phyloP scores from a whole-genome alignment of 2,329 filamentous ascomycete species.

The Bipolaris bicolor region DNA sequence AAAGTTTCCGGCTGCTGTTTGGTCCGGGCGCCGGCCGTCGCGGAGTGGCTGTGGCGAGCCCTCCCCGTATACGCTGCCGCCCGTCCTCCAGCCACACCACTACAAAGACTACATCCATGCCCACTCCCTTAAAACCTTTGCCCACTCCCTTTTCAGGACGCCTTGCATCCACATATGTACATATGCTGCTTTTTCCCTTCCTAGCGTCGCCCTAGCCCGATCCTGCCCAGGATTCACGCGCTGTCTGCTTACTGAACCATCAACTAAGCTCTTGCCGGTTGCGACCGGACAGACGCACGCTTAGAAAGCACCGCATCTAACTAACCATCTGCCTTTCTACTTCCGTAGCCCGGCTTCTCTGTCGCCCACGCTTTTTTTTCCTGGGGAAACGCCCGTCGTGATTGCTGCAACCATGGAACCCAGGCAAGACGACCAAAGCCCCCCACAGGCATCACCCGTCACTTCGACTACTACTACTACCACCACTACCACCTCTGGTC shows the following conservation, averaged over 20 bases:
- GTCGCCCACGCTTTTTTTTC: background rate
- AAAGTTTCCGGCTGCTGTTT: background rate
- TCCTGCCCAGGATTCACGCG: slow-evolving; percentile 9
- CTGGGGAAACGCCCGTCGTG: background rate
- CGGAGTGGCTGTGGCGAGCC: background rate
- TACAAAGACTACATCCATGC: background rate
- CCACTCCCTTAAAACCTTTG: background rate
- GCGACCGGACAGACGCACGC: slow-evolving; percentile 24
- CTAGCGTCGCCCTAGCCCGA: slow-evolving; percentile 1
- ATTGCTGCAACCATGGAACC: slow-evolving; percentile 22
- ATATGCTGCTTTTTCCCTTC: slow-evolving; percentile 7
- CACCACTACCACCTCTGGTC: slow-evolving; percentile 35
- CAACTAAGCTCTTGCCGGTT: slow-evolving; percentile 23
- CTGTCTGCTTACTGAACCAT: slow-evolving; percentile 24
- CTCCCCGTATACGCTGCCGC: background rate
- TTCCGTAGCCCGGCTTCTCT: slow-evolving; percentile 8
- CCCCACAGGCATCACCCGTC: slow-evolving; percentile 22
- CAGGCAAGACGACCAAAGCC: slow-evolving; percentile 14
- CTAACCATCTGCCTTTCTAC: slow-evolving; percentile 9
- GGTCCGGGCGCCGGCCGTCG: background rate
- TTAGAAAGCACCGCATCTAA: slow-evolving; percentile 15
- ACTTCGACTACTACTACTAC: slow-evolving; percentile 32
- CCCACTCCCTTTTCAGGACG: background rate
- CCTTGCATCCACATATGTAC: background rate
- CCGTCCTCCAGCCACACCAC: background rate